Evolutionary conservation across 2,329 filamentous ascomycete genomes (phyloP).

Genomic region (Colletotrichum sp.): DNA sequence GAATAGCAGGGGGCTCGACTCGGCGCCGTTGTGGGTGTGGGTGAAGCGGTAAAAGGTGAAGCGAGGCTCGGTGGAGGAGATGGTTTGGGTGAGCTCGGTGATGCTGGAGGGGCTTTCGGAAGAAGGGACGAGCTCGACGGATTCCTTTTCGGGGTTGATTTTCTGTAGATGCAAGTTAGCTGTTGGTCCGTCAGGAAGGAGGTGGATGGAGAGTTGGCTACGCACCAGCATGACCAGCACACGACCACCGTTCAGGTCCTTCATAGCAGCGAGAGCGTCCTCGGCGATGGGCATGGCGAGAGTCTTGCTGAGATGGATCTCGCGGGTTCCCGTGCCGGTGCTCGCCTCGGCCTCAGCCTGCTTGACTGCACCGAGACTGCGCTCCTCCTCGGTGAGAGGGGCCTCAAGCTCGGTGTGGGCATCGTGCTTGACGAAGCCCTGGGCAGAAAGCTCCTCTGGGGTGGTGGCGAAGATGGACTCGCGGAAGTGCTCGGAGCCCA

Average conservation of each 20-base stretch:
- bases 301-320: slow-evolving; percentile 64
- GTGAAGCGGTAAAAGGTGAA: slow-evolving; percentile 79
- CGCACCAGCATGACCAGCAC: slow-evolving; percentile 69
- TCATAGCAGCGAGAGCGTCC: slow-evolving; percentile 69
- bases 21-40: slow-evolving; percentile 57
- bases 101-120: slow-evolving; percentile 60
- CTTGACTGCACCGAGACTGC: slow-evolving; percentile 73
- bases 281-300: slow-evolving; percentile 64
- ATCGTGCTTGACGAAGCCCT: slow-evolving; percentile 76
- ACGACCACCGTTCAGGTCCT: slow-evolving; percentile 57
- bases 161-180: slow-evolving; percentile 49
- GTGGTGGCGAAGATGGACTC: slow-evolving; percentile 78
- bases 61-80: slow-evolving; percentile 72
- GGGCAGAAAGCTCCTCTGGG: slow-evolving; percentile 69
- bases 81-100: slow-evolving; percentile 59
- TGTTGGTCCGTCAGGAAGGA: background rate
- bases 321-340: slow-evolving; percentile 65
- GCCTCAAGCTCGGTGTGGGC: slow-evolving; percentile 68
- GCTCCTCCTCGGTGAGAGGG: slow-evolving; percentile 81
- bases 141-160: slow-evolving; percentile 75
- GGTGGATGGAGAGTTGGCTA: background rate
- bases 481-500: slow-evolving; percentile 79
- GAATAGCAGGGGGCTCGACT: slow-evolving; percentile 71
- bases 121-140: slow-evolving; percentile 66
- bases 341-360: slow-evolving; percentile 77